Percentiles rank a stretch among this genome's conserved stretches.
phyloP scores from a whole-genome alignment of 2,329 filamentous ascomycete genomes.

The Emericellopsis atlantica region DNA sequence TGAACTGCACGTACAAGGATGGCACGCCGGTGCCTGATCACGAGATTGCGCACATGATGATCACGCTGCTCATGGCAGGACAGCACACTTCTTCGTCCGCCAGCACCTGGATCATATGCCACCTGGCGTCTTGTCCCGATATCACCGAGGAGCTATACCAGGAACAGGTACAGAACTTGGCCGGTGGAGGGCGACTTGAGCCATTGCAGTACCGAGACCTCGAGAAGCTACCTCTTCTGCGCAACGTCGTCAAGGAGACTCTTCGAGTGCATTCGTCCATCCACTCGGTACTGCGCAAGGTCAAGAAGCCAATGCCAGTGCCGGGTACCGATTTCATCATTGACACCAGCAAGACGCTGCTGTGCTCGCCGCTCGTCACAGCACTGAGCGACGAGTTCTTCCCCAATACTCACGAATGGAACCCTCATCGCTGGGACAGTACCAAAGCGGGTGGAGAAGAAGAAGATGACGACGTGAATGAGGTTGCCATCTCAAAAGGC shows the following conservation, averaged over 20 bases:
- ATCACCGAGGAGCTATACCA: constrained; percentile 59
- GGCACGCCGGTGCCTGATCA: constrained; percentile 56
- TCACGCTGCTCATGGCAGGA: constrained; percentile 72
- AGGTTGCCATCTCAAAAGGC: constrained; percentile 16
- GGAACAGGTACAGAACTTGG: constrained; percentile 48
- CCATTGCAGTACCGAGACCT: constrained; percentile 47
- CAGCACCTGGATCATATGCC: constrained; percentile 66
- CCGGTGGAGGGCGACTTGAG: constrained; percentile 30
- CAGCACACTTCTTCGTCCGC: constrained; percentile 72
- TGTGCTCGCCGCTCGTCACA: constrained; percentile 28
- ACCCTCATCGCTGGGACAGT: constrained; percentile 16
- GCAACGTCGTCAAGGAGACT: constrained; percentile 58
- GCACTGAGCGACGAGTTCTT: constrained; percentile 46
- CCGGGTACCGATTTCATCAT: constrained; percentile 42
- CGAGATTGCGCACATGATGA: constrained; percentile 61
- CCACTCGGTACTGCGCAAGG: constrained; percentile 61
- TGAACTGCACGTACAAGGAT: constrained; percentile 66
- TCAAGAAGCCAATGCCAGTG: constrained; percentile 52
- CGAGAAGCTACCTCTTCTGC: constrained; percentile 45
- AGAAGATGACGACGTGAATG: constrained; percentile 8
- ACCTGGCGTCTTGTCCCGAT: constrained; percentile 56
- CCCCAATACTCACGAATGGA: constrained; percentile 19
- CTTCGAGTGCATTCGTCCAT: constrained; percentile 60
- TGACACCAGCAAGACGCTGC: constrained; percentile 32
- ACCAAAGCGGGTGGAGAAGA: constrained; percentile 6